These are phyloP conservation scores for Stenocarpella maydis DNA, from an alignment of 2,329 filamentous ascomycete genomes.

Conservation along the genomic window DNA sequence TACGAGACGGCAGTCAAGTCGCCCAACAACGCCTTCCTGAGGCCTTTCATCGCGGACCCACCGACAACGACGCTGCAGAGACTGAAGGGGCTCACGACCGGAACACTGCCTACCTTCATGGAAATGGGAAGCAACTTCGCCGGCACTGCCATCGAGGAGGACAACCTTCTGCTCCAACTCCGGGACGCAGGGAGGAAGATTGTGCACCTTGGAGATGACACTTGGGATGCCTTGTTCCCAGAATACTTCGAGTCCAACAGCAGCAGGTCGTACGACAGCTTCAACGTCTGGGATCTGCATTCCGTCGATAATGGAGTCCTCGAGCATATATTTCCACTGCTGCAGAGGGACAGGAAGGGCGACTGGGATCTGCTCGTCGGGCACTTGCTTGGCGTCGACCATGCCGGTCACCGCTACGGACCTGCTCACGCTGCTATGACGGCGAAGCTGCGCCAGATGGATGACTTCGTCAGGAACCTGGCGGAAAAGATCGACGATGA, in stretches of 20 bases:
- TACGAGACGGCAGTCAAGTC: slow-evolving; percentile 80
- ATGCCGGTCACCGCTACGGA: slow-evolving; percentile 95
- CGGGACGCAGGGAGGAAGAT: slow-evolving; percentile 73
- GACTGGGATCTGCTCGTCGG: slow-evolving; percentile 96
- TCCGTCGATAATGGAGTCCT: slow-evolving; percentile 96
- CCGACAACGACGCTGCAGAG: slow-evolving; percentile 93
- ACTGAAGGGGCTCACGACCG: slow-evolving; percentile 92
- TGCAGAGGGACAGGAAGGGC: slow-evolving; percentile 68
- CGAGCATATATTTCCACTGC: slow-evolving; percentile 86
- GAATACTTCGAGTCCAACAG: slow-evolving; percentile 90
- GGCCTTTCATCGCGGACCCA: slow-evolving; percentile 96
- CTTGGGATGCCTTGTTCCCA: slow-evolving; percentile 93
- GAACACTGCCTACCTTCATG: slow-evolving; percentile 92
- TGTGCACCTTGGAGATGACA: slow-evolving; percentile 97
- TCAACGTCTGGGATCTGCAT: slow-evolving; percentile 98
- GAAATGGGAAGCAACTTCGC: slow-evolving; percentile 96
- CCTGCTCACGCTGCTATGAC: slow-evolving; percentile 93
- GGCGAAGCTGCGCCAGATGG: slow-evolving; percentile 91
- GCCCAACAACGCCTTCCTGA: slow-evolving; percentile 85
- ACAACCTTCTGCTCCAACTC: slow-evolving; percentile 76
- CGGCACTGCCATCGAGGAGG: slow-evolving; percentile 94
- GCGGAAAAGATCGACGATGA: slow-evolving; percentile 79
- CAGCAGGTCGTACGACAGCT: slow-evolving; percentile 91
- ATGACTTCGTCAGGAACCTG: slow-evolving; percentile 77
- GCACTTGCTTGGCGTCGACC: slow-evolving; percentile 94